These are phyloP conservation scores for Ceratocystiopsis minuta DNA, from an alignment of 2,329 filamentous ascomycete species.

Conservation along the genomic window DNA sequence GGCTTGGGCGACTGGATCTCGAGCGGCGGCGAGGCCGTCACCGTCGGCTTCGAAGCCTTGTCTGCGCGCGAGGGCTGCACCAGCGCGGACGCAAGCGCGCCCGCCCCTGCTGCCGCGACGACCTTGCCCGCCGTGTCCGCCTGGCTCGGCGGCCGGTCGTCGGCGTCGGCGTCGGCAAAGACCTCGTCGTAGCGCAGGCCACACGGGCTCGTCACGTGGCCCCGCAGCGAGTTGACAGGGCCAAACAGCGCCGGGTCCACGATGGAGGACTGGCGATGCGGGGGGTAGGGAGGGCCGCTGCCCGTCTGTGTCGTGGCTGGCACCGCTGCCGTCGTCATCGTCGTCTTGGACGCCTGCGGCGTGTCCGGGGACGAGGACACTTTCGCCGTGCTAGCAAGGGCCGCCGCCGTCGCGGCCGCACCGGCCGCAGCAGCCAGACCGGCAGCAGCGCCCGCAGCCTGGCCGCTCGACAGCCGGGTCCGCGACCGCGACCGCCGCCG, in stretches of 20 bases:
- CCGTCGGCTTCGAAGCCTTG: constrained; percentile 25
- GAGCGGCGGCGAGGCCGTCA: constrained; percentile 22
- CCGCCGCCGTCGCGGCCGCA: neutral
- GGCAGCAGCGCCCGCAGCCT: constrained; percentile 13
- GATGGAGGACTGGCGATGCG: constrained; percentile 24
- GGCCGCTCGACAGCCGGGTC: constrained; percentile 16
- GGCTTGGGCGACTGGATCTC: constrained; percentile 78
- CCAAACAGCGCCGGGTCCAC: constrained; percentile 43
- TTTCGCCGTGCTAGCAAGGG: neutral
- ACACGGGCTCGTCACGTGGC: constrained; percentile 34
- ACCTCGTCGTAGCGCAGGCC: constrained; percentile 28
- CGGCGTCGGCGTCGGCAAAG: neutral
- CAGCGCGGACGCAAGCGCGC: neutral
- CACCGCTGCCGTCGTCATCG: neutral
- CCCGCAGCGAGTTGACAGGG: constrained; percentile 41
- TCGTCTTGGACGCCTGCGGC: constrained; percentile 11
- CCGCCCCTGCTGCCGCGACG: neutral
- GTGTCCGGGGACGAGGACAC: constrained; percentile 7
- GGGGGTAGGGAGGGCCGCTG: no score
- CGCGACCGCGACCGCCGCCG: neutral
- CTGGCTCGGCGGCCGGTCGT: constrained; percentile 8
- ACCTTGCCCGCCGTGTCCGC: constrained; percentile 5
- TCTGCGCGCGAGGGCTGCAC: neutral
- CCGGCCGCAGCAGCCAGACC: neutral
- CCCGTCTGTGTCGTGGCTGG: neutral